Evolutionary conservation across 305 asterid species (phyloP).

Genomic region (Solanum hybrid): DNA sequence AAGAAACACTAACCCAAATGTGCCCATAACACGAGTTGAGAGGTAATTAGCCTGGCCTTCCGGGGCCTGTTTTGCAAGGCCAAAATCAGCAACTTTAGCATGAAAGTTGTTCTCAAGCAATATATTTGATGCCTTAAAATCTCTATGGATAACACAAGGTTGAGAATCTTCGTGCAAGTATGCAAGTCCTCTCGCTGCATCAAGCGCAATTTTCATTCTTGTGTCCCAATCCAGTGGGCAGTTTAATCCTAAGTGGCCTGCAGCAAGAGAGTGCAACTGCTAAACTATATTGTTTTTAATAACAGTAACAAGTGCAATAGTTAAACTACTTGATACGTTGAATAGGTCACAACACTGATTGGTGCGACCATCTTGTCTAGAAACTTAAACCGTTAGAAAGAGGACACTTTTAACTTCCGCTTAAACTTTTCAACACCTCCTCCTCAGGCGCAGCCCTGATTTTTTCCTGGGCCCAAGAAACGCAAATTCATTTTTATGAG

Average conservation of each 20-base stretch:
- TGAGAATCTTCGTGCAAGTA: slow-evolving; percentile 98
- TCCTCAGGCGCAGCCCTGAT: background rate
- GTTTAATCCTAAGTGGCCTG: slow-evolving; percentile 89
- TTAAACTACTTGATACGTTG: background rate
- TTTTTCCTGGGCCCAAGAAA: background rate
- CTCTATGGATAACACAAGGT: slow-evolving; percentile 96
- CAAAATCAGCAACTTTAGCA: slow-evolving; percentile 98
- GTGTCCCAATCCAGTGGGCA: slow-evolving; percentile 97
- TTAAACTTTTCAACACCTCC: background rate
- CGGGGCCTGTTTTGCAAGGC: slow-evolving; percentile 93
- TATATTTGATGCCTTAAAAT: slow-evolving; percentile 92
- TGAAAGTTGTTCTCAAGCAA: slow-evolving; percentile 82
- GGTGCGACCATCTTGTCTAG: background rate
- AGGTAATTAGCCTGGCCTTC: slow-evolving; percentile 87
- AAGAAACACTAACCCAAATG: slow-evolving; percentile 72
- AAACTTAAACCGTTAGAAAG: background rate
- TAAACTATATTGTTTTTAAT: background rate
- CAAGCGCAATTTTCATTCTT: slow-evolving; percentile 95
- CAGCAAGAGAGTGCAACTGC: slow-evolving; percentile 10
- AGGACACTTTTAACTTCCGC: background rate
- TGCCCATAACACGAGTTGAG: slow-evolving; percentile 99
- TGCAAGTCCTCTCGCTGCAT: slow-evolving; percentile 98
- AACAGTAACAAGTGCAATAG: background rate
- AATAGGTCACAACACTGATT: background rate
- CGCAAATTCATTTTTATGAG: background rate